Evolutionary conservation across 1,284 basidiomycete genomes (phyloP).

Genomic region (Somion occarium): DNA sequence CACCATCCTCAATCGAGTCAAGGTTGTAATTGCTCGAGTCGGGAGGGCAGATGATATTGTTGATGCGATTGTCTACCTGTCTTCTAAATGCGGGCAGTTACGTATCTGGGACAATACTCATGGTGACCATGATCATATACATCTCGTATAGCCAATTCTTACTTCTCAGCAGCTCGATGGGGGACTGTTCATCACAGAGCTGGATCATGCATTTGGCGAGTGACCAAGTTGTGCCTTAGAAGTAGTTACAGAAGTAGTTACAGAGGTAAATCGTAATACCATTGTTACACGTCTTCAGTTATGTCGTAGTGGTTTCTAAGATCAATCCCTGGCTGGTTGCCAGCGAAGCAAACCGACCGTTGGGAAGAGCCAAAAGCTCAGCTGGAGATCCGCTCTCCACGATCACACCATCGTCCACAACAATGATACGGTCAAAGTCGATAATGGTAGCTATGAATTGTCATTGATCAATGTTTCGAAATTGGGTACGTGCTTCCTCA

Average conservation of each 20-base stretch:
- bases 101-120: slow-evolving; percentile 15
- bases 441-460: not conserved
- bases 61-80: slow-evolving; percentile 15
- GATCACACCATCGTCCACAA: not conserved
- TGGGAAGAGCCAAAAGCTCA: not conserved
- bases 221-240: too few species aligned
- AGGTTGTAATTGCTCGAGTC: slow-evolving; percentile 14
- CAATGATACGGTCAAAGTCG: not conserved
- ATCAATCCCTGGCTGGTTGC: not conserved
- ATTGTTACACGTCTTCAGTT: too few species aligned
- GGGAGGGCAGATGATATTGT: slow-evolving; percentile 18
- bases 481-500: not conserved
- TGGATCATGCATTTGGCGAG: too few species aligned
- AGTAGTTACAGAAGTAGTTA: too few species aligned
- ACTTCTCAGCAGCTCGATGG: not conserved
- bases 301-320: not conserved
- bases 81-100: slow-evolving; percentile 16
- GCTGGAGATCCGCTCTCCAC: not conserved
- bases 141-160: too few species aligned
- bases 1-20: slow-evolving; percentile 12
- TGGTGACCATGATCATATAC: slow-evolving; percentile 8
- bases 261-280: too few species aligned
- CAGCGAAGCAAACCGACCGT: not conserved
- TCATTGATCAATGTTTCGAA: not conserved
- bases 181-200: not conserved